Percentiles rank a stretch among this genome's conserved stretches.
These are phyloP conservation scores for Trichophyton rubrum DNA, from an alignment of 2,329 filamentous ascomycete species.

Conservation along the genomic window DNA sequence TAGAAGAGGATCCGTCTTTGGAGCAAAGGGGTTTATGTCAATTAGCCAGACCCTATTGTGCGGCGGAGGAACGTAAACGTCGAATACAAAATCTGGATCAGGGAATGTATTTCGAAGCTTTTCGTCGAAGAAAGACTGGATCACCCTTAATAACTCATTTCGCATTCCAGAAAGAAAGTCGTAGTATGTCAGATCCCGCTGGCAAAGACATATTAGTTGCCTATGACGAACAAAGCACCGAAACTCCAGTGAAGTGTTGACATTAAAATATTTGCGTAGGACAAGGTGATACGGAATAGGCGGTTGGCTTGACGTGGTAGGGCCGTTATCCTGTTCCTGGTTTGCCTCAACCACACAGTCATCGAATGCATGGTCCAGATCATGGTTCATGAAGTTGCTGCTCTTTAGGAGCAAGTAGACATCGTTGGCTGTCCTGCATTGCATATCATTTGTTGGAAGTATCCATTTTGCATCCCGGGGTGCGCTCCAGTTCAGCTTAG, in stretches of 20 bases:
- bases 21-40: constrained; percentile 92
- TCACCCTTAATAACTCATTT: constrained; percentile 52
- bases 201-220: constrained; percentile 67
- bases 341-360: constrained; percentile 43
- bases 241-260: constrained; percentile 88
- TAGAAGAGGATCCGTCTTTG: constrained; percentile 72
- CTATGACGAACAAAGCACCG: constrained; percentile 84
- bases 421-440: constrained; percentile 78
- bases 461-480: constrained; percentile 97
- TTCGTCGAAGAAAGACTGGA: constrained; percentile 64
- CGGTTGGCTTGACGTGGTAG: not conserved
- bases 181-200: constrained; percentile 84
- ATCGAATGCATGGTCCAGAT: constrained; percentile 86
- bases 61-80: constrained; percentile 73
- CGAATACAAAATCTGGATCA: constrained; percentile 74
- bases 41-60: constrained; percentile 71
- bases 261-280: constrained; percentile 73
- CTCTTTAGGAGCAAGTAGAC: constrained; percentile 89
- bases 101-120: constrained; percentile 66
- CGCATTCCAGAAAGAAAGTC: constrained; percentile 63
- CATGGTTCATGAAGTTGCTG: constrained; percentile 87
- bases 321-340: not conserved
- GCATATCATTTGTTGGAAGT: constrained; percentile 71
- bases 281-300: constrained; percentile 65
- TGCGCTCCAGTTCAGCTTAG: constrained; percentile 94